A percentile compares a stretch with the other conserved stretches of the same genome.
Evolutionary conservation across 106 monocot species (phyloP).

Genomic region (Dactylorhiza incarnata): DNA sequence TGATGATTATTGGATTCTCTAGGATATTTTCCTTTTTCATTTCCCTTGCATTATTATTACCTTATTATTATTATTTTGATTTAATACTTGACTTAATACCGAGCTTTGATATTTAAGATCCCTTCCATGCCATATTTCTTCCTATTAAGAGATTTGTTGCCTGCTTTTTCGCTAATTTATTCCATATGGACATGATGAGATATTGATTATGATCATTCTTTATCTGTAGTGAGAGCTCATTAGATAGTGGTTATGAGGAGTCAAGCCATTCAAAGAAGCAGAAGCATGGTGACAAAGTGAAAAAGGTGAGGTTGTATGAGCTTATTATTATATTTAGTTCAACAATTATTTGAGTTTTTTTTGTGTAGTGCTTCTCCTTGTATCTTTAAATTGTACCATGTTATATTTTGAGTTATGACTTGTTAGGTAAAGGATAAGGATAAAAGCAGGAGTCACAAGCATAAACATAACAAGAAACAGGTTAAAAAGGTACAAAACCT

Average conservation of each 20-base stretch:
- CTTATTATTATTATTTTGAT: background rate
- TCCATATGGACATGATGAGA: background rate
- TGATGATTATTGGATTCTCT: no score
- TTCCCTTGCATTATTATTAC: background rate
- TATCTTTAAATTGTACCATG: background rate
- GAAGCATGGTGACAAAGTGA: background rate
- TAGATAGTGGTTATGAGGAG: background rate
- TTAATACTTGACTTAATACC: background rate
- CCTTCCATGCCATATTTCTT: background rate
- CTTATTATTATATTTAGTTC: background rate
- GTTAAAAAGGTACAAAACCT: constrained; percentile 7
- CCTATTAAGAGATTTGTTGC: background rate
- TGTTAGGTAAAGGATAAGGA: background rate
- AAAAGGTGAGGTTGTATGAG: background rate
- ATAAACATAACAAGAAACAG: background rate
- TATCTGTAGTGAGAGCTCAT: constrained; percentile 6
- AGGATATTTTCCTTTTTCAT: no score
- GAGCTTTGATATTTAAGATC: no score
- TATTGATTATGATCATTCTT: constrained; percentile 7
- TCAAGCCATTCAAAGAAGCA: constrained; percentile 10
- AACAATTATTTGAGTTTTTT: no score
- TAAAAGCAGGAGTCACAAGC: constrained; percentile 6
- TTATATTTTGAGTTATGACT: background rate
- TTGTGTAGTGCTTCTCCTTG: background rate
- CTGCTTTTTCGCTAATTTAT: background rate